Base-by-base conservation (phyloP, 1,284 basidiomycete species). In the Neolentinus lepideus region DNA sequence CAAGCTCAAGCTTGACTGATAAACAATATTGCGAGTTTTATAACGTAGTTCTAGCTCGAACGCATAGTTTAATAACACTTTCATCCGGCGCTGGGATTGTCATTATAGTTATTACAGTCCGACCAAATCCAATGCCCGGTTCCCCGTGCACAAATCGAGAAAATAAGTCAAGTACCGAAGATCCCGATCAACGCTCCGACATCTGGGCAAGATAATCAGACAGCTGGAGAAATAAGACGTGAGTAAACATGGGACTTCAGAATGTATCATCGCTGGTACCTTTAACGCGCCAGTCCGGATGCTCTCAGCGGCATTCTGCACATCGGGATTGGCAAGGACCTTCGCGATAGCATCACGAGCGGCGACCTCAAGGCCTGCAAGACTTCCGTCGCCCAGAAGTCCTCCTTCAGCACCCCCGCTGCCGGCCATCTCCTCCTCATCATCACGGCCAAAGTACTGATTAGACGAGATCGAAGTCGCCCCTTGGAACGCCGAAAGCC, bases 391-490 rank as follows among this genome's bases (percentile, higher is more conserved):
- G 19, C 81, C 85, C 19, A 84, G 68, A 56, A 85, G 58, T 25
- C 75, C 75, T 16, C 55, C 56, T 6, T 59, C 62, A n/a, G 50
- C 33, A 21, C 64, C 69, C 43, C 68, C 70, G 29, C 62, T 69
- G 51, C 69, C 69, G 59, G 75, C 75, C 58, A 56, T 65, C 45
- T 78, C 84, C 10, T 91, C 90, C 51, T 94, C 91, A 46, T 98
- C 95, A 11, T 92, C 88, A 21, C 94, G 80, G 2, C 96, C 97
- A 72, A 95, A 97, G 80, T 97, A 97, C 61, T 92, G 89, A 67
- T 87, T 97, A 43, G 92, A 95, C 3, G 94, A 97, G 67, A 99
- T 99, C 29, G 93, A 85, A 0, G 91, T 92, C 24, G 96, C 93
- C 16, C 95, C 95, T 63, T 88, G 83, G 83, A 99, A 99, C 51